Evolutionary conservation across 23 red algal species (phyloP).

Genomic region (Agarophyton chilense): DNA sequence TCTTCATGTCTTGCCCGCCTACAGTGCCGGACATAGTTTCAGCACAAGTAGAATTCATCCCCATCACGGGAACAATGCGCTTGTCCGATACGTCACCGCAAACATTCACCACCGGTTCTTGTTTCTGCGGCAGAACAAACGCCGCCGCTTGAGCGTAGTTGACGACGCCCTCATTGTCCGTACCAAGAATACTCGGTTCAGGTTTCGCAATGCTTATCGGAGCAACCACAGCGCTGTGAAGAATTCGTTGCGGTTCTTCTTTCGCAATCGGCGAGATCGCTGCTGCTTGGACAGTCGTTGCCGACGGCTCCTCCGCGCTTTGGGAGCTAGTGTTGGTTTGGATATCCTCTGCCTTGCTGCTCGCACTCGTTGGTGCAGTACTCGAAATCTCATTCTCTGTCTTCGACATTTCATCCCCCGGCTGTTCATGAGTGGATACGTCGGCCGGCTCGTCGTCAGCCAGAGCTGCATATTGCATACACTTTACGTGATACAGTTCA

Average conservation of each 20-base stretch:
- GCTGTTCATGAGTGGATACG: neutral
- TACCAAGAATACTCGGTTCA: neutral
- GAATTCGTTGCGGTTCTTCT: neutral
- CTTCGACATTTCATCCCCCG: slow-evolving; percentile 9
- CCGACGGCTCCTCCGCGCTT: neutral
- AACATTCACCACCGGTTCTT: neutral
- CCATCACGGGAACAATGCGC: neutral
- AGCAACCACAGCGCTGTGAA: neutral
- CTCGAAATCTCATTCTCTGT: neutral
- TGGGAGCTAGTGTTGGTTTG: slow-evolving; percentile 1
- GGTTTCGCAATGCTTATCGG: neutral
- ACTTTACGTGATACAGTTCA: slow-evolving; percentile 52
- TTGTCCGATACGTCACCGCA: neutral
- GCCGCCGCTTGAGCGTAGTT: neutral
- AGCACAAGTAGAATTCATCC: neutral
- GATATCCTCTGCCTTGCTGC: neutral
- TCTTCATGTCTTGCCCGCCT: neutral
- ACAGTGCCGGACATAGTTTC: neutral
- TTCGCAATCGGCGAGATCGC: neutral
- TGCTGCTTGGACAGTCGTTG: neutral
- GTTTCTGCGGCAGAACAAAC: neutral
- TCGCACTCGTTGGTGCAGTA: neutral
- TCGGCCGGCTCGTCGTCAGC: neutral
- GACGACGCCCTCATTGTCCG: neutral
- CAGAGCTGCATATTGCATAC: slow-evolving; percentile 3